These are phyloP conservation scores for Hemisphaericaspora subhashii DNA, from an alignment of 1,139 yeast genomes.

Conservation along the genomic window DNA sequence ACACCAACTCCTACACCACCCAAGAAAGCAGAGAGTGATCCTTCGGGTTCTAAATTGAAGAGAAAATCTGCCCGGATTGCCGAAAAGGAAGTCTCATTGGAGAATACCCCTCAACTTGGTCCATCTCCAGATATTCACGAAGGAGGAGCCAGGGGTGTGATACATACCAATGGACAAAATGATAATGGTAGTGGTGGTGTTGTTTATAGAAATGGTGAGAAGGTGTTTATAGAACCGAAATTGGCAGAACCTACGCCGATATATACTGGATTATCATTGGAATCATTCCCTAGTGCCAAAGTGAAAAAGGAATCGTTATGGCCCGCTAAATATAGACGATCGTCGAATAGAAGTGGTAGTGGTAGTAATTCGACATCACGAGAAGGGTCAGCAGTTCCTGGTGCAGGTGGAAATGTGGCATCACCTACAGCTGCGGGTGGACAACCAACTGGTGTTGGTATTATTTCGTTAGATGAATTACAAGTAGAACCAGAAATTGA, in stretches of 20 bases:
- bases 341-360: slow-evolving; percentile 3
- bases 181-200: slow-evolving; percentile 6
- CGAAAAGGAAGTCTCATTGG: slow-evolving; percentile 4
- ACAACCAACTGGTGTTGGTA: no score
- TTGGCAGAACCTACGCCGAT: slow-evolving; percentile 51
- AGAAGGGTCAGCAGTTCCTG: slow-evolving; percentile 10
- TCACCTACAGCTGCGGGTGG: no score
- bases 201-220: slow-evolving; percentile 16
- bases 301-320: slow-evolving; percentile 52
- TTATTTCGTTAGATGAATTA: slow-evolving; percentile 8
- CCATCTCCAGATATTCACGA: slow-evolving; percentile 14
- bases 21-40: not conserved
- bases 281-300: slow-evolving; percentile 57
- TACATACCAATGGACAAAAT: not conserved
- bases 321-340: slow-evolving; percentile 30
- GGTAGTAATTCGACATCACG: slow-evolving; percentile 8
- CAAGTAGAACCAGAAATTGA: slow-evolving; percentile 12
- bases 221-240: slow-evolving; percentile 56
- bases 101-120: slow-evolving; percentile 9
- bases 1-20: not conserved
- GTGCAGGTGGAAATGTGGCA: no score
- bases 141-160: not conserved
- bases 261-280: slow-evolving; percentile 69
- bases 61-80: slow-evolving; percentile 15
- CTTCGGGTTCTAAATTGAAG: slow-evolving; percentile 31